Evolutionary conservation across 345 rosid genomes (phyloP).

Genomic region (Lepidium aucheri): DNA sequence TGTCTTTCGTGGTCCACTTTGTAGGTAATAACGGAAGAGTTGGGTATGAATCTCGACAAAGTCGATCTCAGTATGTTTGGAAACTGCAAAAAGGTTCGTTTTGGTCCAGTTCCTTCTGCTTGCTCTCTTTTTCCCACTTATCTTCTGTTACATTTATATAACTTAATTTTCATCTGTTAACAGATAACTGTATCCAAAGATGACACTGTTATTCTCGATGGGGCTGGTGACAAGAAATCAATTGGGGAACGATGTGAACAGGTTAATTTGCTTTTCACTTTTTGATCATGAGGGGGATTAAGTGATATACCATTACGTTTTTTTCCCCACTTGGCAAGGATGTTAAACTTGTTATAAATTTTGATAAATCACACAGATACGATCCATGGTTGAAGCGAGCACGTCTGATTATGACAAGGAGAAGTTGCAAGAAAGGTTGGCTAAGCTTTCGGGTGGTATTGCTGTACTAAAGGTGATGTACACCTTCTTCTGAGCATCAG

Average conservation of each 20-base stretch:
- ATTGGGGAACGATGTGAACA: slow-evolving; percentile 90
- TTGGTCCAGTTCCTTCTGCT: background rate
- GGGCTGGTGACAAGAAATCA: slow-evolving; percentile 81
- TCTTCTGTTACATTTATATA: background rate
- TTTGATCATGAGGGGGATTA: background rate
- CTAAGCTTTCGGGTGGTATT: slow-evolving; percentile 95
- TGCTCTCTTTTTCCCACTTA: background rate
- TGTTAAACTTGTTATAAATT: background rate
- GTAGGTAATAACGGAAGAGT: slow-evolving; percentile 89
- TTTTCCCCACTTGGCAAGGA: background rate
- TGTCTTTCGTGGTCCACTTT: background rate
- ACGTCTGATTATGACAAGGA: slow-evolving; percentile 94
- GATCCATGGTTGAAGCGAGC: slow-evolving; percentile 63
- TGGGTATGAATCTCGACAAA: slow-evolving; percentile 91
- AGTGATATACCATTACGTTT: background rate
- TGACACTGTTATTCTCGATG: slow-evolving; percentile 88
- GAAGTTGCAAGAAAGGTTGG: slow-evolving; percentile 86
- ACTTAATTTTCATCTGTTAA: background rate
- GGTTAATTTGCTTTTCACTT: slow-evolving; percentile 32
- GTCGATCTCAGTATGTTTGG: slow-evolving; percentile 83
- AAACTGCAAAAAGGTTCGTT: slow-evolving; percentile 75
- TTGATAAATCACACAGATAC: slow-evolving; percentile 37
- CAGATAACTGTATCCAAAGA: slow-evolving; percentile 80
- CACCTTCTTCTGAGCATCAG: background rate
- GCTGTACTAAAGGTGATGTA: slow-evolving; percentile 80